A percentile compares a stretch with the other conserved stretches of the same genome.
Evolutionary conservation across 1,139 yeast species (phyloP).

Genomic region (Debaryomyces subglobosus): DNA sequence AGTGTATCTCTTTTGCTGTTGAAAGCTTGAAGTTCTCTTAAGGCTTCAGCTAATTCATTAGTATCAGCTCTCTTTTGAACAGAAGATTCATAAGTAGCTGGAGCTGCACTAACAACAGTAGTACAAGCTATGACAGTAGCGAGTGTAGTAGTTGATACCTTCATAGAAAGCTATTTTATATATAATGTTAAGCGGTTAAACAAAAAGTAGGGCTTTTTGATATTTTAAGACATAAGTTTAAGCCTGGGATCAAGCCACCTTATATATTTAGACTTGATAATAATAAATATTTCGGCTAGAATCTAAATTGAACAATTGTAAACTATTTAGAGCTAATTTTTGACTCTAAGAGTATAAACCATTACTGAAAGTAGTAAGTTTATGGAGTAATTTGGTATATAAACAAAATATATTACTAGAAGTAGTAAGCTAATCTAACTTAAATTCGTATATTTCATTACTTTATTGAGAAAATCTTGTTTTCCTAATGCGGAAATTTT

Average conservation of each 20-base stretch:
- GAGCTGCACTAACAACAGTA: conserved; percentile 33
- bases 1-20: conserved; percentile 37
- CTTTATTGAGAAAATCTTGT: conserved; percentile 4
- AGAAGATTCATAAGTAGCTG: conserved; percentile 19
- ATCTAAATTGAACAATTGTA: not conserved
- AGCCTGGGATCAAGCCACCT: not conserved
- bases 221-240: not conserved
- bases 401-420: conserved; percentile 4
- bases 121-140: conserved; percentile 32
- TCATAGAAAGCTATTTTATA: not conserved
- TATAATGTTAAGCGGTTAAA: not conserved
- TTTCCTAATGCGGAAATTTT: conserved; percentile 16
- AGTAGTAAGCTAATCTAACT: conserved; percentile 3
- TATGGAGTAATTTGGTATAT: conserved; percentile 5
- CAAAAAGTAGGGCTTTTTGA: not conserved
- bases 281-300: not conserved
- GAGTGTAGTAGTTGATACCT: conserved; percentile 26
- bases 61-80: conserved; percentile 13
- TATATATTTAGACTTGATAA: not conserved
- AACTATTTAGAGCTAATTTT: not conserved
- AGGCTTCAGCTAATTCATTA: conserved; percentile 23
- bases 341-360: not conserved
- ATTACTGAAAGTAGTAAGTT: conserved; percentile 3
- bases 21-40: conserved; percentile 24
- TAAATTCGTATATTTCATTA: not conserved